phyloP scores from a whole-genome alignment of 2,329 filamentous ascomycete species.

The Pestalotiopsis sp. region DNA sequence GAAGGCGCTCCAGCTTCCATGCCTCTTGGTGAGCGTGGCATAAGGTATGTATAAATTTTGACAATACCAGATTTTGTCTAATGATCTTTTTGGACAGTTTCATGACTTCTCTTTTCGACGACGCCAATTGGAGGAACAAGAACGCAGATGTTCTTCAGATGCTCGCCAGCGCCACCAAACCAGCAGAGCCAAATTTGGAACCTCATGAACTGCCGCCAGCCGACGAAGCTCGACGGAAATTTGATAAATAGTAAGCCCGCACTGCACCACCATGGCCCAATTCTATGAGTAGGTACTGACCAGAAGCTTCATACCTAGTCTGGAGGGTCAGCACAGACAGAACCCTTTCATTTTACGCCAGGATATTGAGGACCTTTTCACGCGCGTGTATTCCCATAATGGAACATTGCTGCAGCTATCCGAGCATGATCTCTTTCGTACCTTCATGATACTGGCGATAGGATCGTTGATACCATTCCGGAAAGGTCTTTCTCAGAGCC shows the following conservation, averaged over 20 bases:
- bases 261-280: too few relatives aligned
- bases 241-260: slow-evolving; percentile 20
- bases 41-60: slow-evolving; percentile 17
- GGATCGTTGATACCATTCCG: slow-evolving; percentile 37
- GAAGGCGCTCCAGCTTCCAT: neutral
- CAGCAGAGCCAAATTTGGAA: slow-evolving; percentile 9
- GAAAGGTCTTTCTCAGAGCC: slow-evolving; percentile 30
- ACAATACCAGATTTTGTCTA: too few relatives aligned
- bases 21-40: neutral
- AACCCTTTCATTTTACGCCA: slow-evolving; percentile 30
- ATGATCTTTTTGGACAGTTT: neutral
- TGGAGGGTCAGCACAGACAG: slow-evolving; percentile 25
- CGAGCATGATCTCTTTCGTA: slow-evolving; percentile 34
- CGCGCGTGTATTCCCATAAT: slow-evolving; percentile 20
- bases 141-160: slow-evolving; percentile 17
- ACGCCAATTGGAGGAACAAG: slow-evolving; percentile 19
- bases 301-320: too few relatives aligned
- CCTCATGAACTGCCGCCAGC: slow-evolving; percentile 15
- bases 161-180: slow-evolving; percentile 13
- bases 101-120: slow-evolving; percentile 17
- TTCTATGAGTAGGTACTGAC: too few relatives aligned
- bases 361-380: slow-evolving; percentile 24
- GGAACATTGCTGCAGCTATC: neutral
- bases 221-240: slow-evolving; percentile 16
- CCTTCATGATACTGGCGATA: slow-evolving; percentile 41